Base-by-base conservation (phyloP, 139 green algal genomes). In the Asterochloris erici region DNA sequence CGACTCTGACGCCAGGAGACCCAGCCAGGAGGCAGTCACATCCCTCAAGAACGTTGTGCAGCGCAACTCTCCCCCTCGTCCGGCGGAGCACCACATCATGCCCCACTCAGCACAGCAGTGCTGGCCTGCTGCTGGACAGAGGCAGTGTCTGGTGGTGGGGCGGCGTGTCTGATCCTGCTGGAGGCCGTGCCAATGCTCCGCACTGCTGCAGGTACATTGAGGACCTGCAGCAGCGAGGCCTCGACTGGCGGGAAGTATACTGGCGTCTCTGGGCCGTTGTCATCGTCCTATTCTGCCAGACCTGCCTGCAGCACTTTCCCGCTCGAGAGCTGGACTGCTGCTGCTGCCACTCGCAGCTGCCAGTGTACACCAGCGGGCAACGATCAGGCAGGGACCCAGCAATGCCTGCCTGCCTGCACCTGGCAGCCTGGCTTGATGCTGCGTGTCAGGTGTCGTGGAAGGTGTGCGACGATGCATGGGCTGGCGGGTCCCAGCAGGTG, bases 271-370 rank as follows among this genome's bases (percentile, higher is more conserved):
- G 76, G 76, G 76, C 60, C 19, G 60, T 80, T 9, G 60, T n/a
- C 11, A 61, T 70, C 24, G 76, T 80, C 21, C 11, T 80, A 11
- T n/a, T 80, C 21, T 80, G 76, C 76, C 68, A 62, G 15, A 80
- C 76, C 60, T 80, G 76, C 76, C 76, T 80, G n/a, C 24, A 62
- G 76, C 76, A 80, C 76, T 80, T 80, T 10, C 76, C 76, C 68
- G 76, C 76, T 70, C 24, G 26, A 26, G 76, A 80, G 24, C 76
- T 80, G 76, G 60, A n/a, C 76, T 62, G 38, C 17, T 80, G 76
- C 60, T 70, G 60, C 14, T 62, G 54, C 61, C 76, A 80, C 23
- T 62, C 76, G 11, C 60, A 47, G 6, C 38, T 54, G 38, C 38
- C 38, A 54, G 38, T 54, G 38, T 54, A 54, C 38, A 54, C 38